A percentile compares a stretch with the other conserved stretches of the same genome.
Evolutionary conservation across 495 filamentous ascomycete genomes (phyloP).

Genomic region (Penicillium robsamsonii): DNA sequence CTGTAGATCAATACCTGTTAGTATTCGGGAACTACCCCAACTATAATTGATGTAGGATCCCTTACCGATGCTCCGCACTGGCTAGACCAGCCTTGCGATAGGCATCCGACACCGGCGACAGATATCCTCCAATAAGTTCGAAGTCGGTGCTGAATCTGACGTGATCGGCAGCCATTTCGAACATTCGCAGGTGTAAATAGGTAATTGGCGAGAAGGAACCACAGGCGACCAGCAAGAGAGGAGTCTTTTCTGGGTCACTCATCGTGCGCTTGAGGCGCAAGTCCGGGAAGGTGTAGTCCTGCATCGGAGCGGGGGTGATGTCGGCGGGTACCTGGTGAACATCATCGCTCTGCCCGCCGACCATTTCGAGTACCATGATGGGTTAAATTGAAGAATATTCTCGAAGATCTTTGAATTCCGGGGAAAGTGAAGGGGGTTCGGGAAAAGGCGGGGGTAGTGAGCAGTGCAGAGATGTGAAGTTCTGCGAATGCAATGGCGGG

Average conservation of each 20-base stretch:
- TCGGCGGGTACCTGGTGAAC: conserved; percentile 27
- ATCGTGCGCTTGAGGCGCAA: conserved; percentile 68
- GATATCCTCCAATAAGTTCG: conserved; percentile 81
- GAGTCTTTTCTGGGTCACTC: conserved; percentile 65
- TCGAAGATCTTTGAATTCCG: neutral
- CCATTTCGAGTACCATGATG: conserved; percentile 31
- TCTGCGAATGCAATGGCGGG: conserved; percentile 5
- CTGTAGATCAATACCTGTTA: conserved; percentile 26
- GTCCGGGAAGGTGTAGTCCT: conserved; percentile 71
- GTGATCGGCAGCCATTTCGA: conserved; percentile 85
- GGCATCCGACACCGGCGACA: conserved; percentile 76
- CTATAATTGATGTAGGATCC: neutral
- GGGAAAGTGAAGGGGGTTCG: neutral
- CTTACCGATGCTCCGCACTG: conserved; percentile 65
- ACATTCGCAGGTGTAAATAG: conserved; percentile 89
- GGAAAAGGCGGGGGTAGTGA: neutral
- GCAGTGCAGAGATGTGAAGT: conserved; percentile 4
- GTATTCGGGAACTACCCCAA: neutral
- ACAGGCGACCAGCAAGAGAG: conserved; percentile 82
- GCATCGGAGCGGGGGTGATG: conserved; percentile 32
- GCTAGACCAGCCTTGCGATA: conserved; percentile 92
- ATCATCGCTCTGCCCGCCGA: conserved; percentile 33
- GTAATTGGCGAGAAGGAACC: conserved; percentile 85
- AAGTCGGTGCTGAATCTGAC: conserved; percentile 77
- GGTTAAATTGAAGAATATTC: neutral